phyloP scores from a whole-genome alignment of 768 basidiomycete genomes.

The Pholiota molesta region DNA sequence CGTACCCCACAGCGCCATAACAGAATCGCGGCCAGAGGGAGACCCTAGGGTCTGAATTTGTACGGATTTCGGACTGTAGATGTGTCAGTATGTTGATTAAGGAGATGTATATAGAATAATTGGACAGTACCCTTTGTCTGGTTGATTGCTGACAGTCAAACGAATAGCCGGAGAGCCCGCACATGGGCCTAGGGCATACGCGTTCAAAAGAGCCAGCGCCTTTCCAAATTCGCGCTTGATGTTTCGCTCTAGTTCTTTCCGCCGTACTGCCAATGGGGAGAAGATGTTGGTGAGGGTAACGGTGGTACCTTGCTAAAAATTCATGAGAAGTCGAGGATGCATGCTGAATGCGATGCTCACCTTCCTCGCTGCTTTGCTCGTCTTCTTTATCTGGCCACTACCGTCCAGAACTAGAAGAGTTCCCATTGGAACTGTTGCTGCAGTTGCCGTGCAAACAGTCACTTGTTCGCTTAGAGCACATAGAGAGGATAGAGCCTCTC shows the following conservation, averaged over 20 bases:
- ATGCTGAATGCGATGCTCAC: conserved; percentile 39
- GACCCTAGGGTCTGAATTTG: conserved; percentile 78
- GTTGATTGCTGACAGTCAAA: conserved; percentile 70
- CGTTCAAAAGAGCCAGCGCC: conserved; percentile 77
- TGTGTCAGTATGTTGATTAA: background rate
- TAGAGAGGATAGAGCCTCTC: conserved; percentile 93
- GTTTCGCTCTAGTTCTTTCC: conserved; percentile 90
- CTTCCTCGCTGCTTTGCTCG: conserved; percentile 74
- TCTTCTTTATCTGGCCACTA: conserved; percentile 60
- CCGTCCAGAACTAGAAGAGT: conserved; percentile 73
- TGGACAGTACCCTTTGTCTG: conserved; percentile 66
- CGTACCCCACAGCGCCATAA: conserved; percentile 82
- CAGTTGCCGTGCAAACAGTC: conserved; percentile 73
- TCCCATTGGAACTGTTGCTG: conserved; percentile 75
- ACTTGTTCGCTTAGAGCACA: conserved; percentile 81
- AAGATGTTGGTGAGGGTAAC: conserved; percentile 75
- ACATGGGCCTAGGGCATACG: conserved; percentile 90
- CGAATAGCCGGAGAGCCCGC: conserved; percentile 74
- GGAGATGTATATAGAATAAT: conserved; percentile 1
- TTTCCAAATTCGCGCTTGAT: conserved; percentile 89
- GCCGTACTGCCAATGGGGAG: conserved; percentile 80
- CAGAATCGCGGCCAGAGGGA: conserved; percentile 60
- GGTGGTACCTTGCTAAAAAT: conserved; percentile 81
- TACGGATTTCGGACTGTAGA: conserved; percentile 56
- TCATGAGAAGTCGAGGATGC: background rate